Base-by-base conservation (phyloP, 2,329 filamentous ascomycete species). In the Colletotrichum filicis region DNA sequence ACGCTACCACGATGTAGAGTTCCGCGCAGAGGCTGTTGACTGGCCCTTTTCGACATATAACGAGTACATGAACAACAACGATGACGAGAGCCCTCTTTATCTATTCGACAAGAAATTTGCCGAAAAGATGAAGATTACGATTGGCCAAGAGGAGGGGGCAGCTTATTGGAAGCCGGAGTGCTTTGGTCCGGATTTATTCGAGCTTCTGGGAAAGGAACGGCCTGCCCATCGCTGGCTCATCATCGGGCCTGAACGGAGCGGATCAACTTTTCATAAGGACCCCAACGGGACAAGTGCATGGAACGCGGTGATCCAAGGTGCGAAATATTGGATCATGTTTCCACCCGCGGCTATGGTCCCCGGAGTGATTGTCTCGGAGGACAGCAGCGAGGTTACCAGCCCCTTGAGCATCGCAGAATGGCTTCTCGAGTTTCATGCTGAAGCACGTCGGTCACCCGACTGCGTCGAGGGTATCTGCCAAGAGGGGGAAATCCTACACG, bases 311-410 rank as follows among this genome's bases (percentile, higher is more conserved):
- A 86, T 98, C 32, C 91, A 93, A 72, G 97, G 96, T 5, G 91
- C 92, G 42, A 98, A 98, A 80, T 98, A 98, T 86, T 98, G 97
- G 96, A 96, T 98, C 81, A 97, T 98, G 95, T 98, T 98, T 79
- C 95, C 95, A 0, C 93, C 94, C 0, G 91, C 91, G 0, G 89
- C 91, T 0, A 87, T 92, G 4, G 95, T 97, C 7, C 96, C 96
- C 0, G 96, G 96, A 4, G 95, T 98, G 49, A 97, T 93, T 77
- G 94, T 98, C 55, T 97, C 94, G 5, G 88, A 92, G 52, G 97
- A 98, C 79, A 93, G 94, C 79, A 95, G 94, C 79, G 96, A 98
- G 83, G 95, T 98, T 63, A 98, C 96, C 0, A 95, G 93, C 66
- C 97, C 96, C 1, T 88, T 98, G 12, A 97, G 94, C 83, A 98